Percentiles rank a stretch among this genome's conserved stretches.
Evolutionary conservation across 805 yeast species (phyloP).

Genomic region (Aciculoconidium aculeatum): DNA sequence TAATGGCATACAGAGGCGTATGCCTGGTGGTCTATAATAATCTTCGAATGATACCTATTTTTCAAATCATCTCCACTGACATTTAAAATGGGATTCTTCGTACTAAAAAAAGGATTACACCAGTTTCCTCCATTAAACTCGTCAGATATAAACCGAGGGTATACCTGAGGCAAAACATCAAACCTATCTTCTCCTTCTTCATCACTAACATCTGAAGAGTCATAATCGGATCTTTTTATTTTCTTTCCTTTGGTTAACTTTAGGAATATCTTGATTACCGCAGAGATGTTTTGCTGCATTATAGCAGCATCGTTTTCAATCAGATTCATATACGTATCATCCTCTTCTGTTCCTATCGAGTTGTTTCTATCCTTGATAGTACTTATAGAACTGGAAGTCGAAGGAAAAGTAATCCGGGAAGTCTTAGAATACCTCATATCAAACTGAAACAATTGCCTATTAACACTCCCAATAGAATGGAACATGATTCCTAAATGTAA

Average conservation of each 20-base stretch:
- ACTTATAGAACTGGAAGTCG: too few species aligned
- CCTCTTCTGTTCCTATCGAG: constrained; percentile 15
- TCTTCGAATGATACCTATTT: constrained; percentile 36
- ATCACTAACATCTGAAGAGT: constrained; percentile 33
- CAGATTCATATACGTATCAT: constrained; percentile 27
- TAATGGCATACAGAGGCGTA: constrained; percentile 30
- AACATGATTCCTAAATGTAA: constrained; percentile 48
- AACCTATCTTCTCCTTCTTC: constrained; percentile 27
- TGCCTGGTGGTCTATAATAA: constrained; percentile 47
- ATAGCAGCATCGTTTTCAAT: constrained; percentile 35
- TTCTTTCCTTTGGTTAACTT: constrained; percentile 29
- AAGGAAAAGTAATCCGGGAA: too few species aligned
- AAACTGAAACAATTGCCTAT: constrained; percentile 24
- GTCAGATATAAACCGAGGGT: constrained; percentile 62
- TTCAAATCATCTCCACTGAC: constrained; percentile 40
- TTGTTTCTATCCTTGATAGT: too few species aligned
- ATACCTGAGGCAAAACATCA: constrained; percentile 52
- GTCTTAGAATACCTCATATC: constrained; percentile 26
- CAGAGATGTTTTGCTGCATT: constrained; percentile 27
- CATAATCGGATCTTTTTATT: constrained; percentile 29
- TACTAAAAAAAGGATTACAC: constrained; percentile 59
- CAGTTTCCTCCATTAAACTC: constrained; percentile 77
- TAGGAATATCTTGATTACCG: constrained; percentile 24
- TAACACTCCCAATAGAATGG: constrained; percentile 16
- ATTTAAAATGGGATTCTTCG: constrained; percentile 30